phyloP scores from a whole-genome alignment of 169 alveolate genomes.

The Plasmodium falciparum region DNA sequence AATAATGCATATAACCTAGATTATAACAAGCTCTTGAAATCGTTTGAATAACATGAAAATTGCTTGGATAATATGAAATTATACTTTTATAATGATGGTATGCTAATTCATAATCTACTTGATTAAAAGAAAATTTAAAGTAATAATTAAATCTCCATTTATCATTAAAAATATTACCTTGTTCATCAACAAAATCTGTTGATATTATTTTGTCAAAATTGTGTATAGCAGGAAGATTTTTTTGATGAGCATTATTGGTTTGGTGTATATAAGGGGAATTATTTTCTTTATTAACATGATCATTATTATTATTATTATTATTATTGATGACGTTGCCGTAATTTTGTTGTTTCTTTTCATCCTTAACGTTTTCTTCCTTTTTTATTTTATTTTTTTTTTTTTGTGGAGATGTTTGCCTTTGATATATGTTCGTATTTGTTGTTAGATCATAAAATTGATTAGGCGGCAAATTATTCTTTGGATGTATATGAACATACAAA shows the following conservation, averaged over 20 bases:
- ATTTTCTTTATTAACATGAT: neutral
- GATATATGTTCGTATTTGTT: neutral
- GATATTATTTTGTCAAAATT: slow-evolving; percentile 23
- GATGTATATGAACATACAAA: slow-evolving; percentile 18
- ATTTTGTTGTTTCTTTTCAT: neutral
- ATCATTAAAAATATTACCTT: slow-evolving; percentile 42
- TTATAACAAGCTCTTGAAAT: slow-evolving; percentile 62
- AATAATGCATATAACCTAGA: slow-evolving; percentile 68
- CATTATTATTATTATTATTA: neutral
- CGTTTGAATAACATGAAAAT: slow-evolving; percentile 40
- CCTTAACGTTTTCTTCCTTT: neutral
- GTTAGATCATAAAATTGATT: slow-evolving; percentile 25
- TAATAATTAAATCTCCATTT: slow-evolving; percentile 55
- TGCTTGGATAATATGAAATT: slow-evolving; percentile 60
- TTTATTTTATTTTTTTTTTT: neutral
- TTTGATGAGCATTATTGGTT: too few relatives aligned
- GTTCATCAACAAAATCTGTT: slow-evolving; percentile 41
- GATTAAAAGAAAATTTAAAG: slow-evolving; percentile 37
- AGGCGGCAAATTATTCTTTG: slow-evolving; percentile 18
- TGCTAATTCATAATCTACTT: slow-evolving; percentile 60
- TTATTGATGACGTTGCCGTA: neutral
- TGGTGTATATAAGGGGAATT: too few relatives aligned
- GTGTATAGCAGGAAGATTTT: too few relatives aligned
- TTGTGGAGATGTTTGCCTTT: neutral
- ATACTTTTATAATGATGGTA: slow-evolving; percentile 69